Conservation (phyloP, 352 stramenopile species). For the Globisporangium canariense region DNA sequence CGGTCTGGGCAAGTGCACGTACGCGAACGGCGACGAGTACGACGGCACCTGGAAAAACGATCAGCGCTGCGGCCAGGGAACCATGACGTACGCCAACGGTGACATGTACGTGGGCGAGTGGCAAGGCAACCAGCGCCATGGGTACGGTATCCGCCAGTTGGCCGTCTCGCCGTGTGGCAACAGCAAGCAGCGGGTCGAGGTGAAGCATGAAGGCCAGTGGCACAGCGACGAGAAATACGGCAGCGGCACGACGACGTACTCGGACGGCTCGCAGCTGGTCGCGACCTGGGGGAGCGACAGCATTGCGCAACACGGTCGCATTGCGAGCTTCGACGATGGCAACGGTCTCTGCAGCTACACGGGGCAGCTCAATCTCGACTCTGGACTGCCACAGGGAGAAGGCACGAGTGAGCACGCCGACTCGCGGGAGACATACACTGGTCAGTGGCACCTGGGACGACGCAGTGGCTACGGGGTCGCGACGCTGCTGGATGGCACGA, state of each 20-base stretch:
- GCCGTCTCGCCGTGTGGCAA: not conserved
- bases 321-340: constrained; percentile 55
- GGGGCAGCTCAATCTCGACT: constrained; percentile 28
- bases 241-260: constrained; percentile 57
- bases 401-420: constrained; percentile 39
- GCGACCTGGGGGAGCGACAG: constrained; percentile 33
- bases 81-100: constrained; percentile 47
- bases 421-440: constrained; percentile 48
- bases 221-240: constrained; percentile 47
- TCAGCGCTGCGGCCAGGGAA: constrained; percentile 41
- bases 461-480: constrained; percentile 48
- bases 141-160: constrained; percentile 44
- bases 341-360: constrained; percentile 48
- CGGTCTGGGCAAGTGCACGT: constrained; percentile 62
- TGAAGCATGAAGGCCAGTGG: constrained; percentile 81
- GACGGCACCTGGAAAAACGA: constrained; percentile 68
- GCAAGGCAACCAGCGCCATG: constrained; percentile 42
- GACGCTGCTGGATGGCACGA: constrained; percentile 70
- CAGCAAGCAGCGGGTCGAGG: constrained; percentile 12
- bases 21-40: constrained; percentile 50
- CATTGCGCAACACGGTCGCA: constrained; percentile 15
- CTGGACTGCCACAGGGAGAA: constrained; percentile 49
- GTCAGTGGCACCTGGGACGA: constrained; percentile 39
- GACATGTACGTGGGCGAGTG: constrained; percentile 55
- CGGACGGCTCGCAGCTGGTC: constrained; percentile 41